These are phyloP conservation scores for Acanthamoeba lugdunensis DNA, from an alignment of 208 protist genomes.

Conservation along the genomic window DNA sequence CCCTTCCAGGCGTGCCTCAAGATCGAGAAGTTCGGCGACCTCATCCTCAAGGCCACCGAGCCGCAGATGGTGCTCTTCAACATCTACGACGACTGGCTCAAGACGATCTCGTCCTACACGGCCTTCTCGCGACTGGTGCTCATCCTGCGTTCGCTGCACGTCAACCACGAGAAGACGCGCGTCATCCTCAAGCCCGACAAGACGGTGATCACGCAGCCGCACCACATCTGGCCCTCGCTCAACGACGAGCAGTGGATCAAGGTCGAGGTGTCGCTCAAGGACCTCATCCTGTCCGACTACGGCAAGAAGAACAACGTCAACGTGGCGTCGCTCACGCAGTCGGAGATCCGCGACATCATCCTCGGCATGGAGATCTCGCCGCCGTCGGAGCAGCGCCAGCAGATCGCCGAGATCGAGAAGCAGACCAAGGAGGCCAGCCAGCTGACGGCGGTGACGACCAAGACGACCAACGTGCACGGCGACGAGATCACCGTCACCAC, in stretches of 20 bases:
- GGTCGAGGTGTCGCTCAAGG: constrained; percentile 97
- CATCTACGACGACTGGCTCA: constrained; percentile 99
- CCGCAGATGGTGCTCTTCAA: constrained; percentile 97
- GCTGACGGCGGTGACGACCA: constrained; percentile 89
- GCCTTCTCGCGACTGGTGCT: constrained; percentile 99
- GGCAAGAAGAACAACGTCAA: constrained; percentile 99
- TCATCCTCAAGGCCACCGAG: constrained; percentile 98
- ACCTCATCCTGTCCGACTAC: constrained; percentile 99
- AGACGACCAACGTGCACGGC: constrained; percentile 92
- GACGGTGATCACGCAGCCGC: constrained; percentile 93
- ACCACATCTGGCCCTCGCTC: constrained; percentile 99
- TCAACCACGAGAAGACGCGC: constrained; percentile 96
- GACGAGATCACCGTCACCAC: constrained; percentile 94
- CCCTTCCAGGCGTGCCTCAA: constrained; percentile 98
- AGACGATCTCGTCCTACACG: constrained; percentile 97
- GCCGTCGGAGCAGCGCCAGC: constrained; percentile 97
- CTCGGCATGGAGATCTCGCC: constrained; percentile 99
- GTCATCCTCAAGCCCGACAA: constrained; percentile 96
- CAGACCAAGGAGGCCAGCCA: constrained; percentile 90
- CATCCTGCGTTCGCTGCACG: constrained; percentile 97
- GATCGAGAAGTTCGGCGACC: constrained; percentile 98
- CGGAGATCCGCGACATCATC: constrained; percentile 99
- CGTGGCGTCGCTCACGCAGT: constrained; percentile 97
- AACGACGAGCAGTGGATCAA: constrained; percentile 98
- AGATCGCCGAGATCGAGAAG: constrained; percentile 98